Base-by-base conservation (phyloP, 345 rosid species). In the Syzygium oleosum region DNA sequence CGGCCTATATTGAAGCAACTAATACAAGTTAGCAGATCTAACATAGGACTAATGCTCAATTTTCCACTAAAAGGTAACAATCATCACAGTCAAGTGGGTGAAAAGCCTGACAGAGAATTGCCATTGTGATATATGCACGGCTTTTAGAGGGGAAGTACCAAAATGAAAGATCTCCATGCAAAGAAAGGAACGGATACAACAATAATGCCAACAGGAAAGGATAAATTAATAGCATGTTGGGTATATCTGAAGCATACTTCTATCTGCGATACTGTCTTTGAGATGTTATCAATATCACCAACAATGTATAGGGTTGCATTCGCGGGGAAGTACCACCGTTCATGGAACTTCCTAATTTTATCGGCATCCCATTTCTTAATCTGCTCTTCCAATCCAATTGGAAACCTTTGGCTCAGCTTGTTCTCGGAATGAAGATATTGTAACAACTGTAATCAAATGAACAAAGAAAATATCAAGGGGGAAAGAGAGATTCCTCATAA, bases 291-390 rank as follows among this genome's bases (percentile, higher is more conserved):
- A 85, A 96, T 91, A 91, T 97, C 98, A n/a, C 99, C 99, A 90
- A 98, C 99, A 87, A 97, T 97, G 89, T 97, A 97, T 84, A 98
- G 89, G 77, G 99, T 98, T 85, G 99, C 99, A 93, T 98, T 98
- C 78, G 96, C 99, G 58, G 99, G 99, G 91, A 96, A 98, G 92
- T 98, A 98, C 99, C 99, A 98, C 52, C 97, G 95, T 89, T 98
- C 99, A 91, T 98, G 99, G 90, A 97, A 98, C 90, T 98, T 98
- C 93, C 97, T 95, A 86, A 98, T 98, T 92, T 95, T 97, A 90
- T 98, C 99, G 38, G 96, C 98, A 91, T 98, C 99, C 99, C 99
- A 98, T 90, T 96, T 97, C 95, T 96, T 96, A 91, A 97, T 98
- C 92, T 98, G 99, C 93, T 96, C 98, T 89, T 97, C 99, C 88